phyloP scores from a whole-genome alignment of 1,139 yeast genomes.

The Spathaspora jeffriesii region DNA sequence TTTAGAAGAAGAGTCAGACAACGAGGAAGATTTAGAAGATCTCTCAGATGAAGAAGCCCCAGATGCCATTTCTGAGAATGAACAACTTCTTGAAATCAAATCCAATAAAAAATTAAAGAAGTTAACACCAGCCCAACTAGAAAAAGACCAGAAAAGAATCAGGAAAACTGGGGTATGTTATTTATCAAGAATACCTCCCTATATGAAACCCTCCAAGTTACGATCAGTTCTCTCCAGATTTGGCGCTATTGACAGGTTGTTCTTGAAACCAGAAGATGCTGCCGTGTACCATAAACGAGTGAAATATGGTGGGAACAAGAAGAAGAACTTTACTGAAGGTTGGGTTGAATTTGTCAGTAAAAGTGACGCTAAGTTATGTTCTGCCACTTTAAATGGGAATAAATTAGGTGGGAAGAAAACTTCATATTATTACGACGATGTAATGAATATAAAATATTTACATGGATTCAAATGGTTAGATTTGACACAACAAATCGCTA shows the following conservation, averaged over 20 bases:
- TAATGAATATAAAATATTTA: constrained; percentile 84
- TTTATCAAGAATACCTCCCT: constrained; percentile 89
- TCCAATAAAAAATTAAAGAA: constrained; percentile 42
- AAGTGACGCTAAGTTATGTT: constrained; percentile 87
- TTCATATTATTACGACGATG: constrained; percentile 92
- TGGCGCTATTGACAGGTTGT: constrained; percentile 85
- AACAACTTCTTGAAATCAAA: no score
- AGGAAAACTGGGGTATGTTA: constrained; percentile 90
- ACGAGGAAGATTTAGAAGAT: constrained; percentile 6
- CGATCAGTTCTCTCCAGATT: constrained; percentile 78
- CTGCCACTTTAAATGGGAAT: constrained; percentile 83
- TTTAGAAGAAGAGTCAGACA: constrained; percentile 6
- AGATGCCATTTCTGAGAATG: constrained; percentile 17
- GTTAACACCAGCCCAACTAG: constrained; percentile 54
- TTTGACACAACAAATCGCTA: constrained; percentile 89
- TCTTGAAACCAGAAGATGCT: constrained; percentile 84
- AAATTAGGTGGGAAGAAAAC: constrained; percentile 92
- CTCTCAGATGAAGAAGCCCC: constrained; percentile 7
- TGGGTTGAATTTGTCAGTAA: constrained; percentile 94
- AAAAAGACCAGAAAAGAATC: constrained; percentile 56
- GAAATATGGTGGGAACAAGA: constrained; percentile 93
- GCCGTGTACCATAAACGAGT: constrained; percentile 65
- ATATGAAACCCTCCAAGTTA: constrained; percentile 93
- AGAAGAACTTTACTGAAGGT: constrained; percentile 87
- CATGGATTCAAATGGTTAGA: constrained; percentile 96